A percentile compares a stretch with the other conserved stretches of the same genome.
phyloP scores from a whole-genome alignment of 306 rosid species.

The Betula pendula region DNA sequence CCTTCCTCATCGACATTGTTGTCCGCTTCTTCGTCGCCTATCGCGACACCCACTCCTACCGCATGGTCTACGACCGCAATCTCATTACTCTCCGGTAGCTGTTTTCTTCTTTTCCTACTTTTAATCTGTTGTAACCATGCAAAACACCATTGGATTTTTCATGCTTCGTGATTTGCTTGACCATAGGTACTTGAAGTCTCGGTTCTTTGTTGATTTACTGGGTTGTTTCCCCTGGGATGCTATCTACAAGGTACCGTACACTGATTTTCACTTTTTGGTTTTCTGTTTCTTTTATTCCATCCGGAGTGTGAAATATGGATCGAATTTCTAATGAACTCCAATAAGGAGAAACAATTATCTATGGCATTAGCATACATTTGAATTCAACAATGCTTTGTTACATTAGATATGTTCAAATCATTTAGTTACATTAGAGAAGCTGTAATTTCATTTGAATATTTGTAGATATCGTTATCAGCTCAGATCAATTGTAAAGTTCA shows the following conservation, averaged over 20 bases:
- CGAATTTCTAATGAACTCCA: not conserved
- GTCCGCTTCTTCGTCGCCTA: conserved; percentile 56
- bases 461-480: too few species aligned
- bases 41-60: conserved; percentile 44
- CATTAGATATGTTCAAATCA: too few species aligned
- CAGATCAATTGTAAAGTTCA: too few species aligned
- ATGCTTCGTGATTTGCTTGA: not conserved
- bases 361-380: not conserved
- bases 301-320: not conserved
- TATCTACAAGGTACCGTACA: conserved; percentile 45
- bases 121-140: not conserved
- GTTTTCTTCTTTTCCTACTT: not conserved
- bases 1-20: conserved; percentile 52
- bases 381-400: too few species aligned
- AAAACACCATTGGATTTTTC: not conserved
- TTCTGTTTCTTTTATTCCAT: not conserved
- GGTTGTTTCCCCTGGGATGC: conserved; percentile 71
- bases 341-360: not conserved
- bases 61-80: conserved; percentile 37
- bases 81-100: conserved; percentile 49
- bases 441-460: too few species aligned
- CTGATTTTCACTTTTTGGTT: not conserved
- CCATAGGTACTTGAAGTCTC: conserved; percentile 53
- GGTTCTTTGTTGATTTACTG: conserved; percentile 51
- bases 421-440: too few species aligned